These are phyloP conservation scores for Crucihimalaya himalaica DNA, from an alignment of 345 rosid genomes.

Conservation along the genomic window DNA sequence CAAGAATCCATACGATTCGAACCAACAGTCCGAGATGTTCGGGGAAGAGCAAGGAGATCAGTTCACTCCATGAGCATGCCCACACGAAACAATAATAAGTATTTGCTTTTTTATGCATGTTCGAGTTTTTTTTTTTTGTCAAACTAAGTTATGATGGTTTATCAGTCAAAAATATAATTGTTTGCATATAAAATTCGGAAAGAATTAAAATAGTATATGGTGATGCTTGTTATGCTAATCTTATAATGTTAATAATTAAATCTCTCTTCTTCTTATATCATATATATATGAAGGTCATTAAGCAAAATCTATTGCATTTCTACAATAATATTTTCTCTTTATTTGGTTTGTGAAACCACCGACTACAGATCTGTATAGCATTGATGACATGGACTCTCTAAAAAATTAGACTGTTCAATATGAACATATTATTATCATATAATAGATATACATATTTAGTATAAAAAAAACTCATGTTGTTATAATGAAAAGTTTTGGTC, in stretches of 20 bases:
- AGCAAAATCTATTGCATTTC: neutral
- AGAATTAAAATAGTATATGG: neutral
- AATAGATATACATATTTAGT: neutral
- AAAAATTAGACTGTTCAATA: neutral
- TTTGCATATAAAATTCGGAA: constrained; percentile 6
- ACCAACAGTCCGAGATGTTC: constrained; percentile 17
- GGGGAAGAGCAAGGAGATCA: constrained; percentile 29
- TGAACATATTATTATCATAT: neutral
- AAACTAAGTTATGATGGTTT: constrained; percentile 18
- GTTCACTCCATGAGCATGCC: constrained; percentile 27
- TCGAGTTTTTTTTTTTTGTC: neutral
- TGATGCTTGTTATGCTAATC: neutral
- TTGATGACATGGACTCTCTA: neutral
- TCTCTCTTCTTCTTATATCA: neutral
- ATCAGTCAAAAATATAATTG: neutral
- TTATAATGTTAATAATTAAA: neutral
- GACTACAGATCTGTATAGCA: neutral
- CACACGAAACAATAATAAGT: neutral
- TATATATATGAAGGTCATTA: neutral
- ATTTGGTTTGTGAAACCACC: neutral
- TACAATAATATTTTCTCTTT: no score
- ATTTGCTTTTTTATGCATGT: neutral
- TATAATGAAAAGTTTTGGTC: no score
- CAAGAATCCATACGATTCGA: constrained; percentile 15
- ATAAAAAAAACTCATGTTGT: neutral